Percentiles rank a stretch among this genome's conserved stretches.
Conservation (phyloP, 805 yeast species). For the Metschnikowia continentalis region DNA sequence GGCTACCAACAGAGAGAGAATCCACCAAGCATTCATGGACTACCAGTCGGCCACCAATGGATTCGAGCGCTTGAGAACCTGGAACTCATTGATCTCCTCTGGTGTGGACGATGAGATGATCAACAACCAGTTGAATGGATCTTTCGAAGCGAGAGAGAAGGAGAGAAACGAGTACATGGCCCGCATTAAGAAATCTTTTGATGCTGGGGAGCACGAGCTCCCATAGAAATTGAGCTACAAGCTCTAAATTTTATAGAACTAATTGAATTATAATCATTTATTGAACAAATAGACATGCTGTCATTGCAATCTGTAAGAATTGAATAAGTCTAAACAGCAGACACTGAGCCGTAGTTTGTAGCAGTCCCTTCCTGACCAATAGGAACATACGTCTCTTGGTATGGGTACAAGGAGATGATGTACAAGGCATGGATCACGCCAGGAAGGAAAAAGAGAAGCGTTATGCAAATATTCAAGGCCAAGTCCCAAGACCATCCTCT, state of each 20-base stretch:
- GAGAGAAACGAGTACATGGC: conserved; percentile 12
- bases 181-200: conserved; percentile 1
- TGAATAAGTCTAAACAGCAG: not conserved
- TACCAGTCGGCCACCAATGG: conserved; percentile 69
- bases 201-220: conserved; percentile 1
- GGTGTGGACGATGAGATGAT: conserved; percentile 43
- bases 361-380: conserved; percentile 4
- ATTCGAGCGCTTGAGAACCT: conserved; percentile 60
- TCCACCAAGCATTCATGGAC: conserved; percentile 66
- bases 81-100: conserved; percentile 48
- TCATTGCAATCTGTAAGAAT: not conserved
- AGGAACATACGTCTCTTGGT: conserved; percentile 24
- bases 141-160: conserved; percentile 28
- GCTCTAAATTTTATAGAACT: not conserved
- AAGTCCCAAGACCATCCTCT: conserved; percentile 66
- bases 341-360: conserved; percentile 9
- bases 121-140: conserved; percentile 35
- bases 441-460: conserved; percentile 69
- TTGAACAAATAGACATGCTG: not conserved
- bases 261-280: not conserved
- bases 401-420: conserved; percentile 71
- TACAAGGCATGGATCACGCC: conserved; percentile 77
- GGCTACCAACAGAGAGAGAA: conserved; percentile 63
- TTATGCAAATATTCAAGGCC: conserved; percentile 65
- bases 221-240: not conserved